Evolutionary conservation across 345 rosid species (phyloP).

Genomic region (Eucalyptus erythrocorys): DNA sequence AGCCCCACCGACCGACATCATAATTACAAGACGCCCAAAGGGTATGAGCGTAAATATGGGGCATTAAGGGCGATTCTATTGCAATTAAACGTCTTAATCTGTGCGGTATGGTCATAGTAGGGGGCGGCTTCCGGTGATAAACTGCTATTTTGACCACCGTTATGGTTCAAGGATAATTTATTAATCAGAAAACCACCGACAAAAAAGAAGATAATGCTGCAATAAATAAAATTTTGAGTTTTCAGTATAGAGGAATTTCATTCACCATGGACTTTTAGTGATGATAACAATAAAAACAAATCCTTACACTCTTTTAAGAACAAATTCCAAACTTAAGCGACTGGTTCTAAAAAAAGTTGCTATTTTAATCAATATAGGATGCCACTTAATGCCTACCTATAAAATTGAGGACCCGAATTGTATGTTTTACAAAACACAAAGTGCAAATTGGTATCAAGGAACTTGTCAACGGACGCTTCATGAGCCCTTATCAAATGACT

Average conservation of each 20-base stretch:
- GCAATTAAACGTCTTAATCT: no score
- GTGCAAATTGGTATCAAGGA: background rate
- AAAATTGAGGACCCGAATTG: background rate
- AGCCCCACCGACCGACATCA: no score
- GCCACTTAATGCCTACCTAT: background rate
- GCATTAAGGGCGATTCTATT: no score
- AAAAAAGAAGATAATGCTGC: background rate
- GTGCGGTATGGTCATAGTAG: no score
- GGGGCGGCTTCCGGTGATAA: no score
- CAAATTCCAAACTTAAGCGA: background rate
- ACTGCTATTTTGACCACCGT: background rate
- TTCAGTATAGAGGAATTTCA: background rate
- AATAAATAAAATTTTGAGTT: background rate
- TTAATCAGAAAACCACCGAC: background rate
- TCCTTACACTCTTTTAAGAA: background rate
- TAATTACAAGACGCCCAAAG: no score
- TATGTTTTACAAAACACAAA: rapidly evolving
- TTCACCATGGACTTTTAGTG: background rate
- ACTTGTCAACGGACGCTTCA: rapidly evolving
- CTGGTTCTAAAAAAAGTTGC: background rate
- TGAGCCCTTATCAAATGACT: background rate
- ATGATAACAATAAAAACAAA: background rate
- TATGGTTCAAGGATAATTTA: background rate
- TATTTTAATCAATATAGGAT: rapidly evolving
- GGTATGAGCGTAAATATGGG: no score